A percentile compares a stretch with the other conserved stretches of the same genome.
Evolutionary conservation across 805 yeast genomes (phyloP).

Genomic region (Starmerella tilneyi): DNA sequence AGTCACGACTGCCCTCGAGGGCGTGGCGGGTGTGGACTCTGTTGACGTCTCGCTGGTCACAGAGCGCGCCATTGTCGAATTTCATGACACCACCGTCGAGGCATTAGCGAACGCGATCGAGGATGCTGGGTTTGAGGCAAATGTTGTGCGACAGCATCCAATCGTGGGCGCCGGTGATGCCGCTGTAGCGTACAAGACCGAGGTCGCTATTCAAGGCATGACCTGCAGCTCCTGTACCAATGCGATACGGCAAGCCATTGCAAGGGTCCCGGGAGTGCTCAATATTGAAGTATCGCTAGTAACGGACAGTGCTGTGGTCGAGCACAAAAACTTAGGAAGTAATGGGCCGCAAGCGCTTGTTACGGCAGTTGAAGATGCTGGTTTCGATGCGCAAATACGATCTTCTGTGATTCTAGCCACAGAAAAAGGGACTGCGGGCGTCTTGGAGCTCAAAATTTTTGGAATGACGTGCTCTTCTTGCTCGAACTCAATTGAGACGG

Average conservation of each 20-base stretch:
- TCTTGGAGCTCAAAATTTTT: slow-evolving; percentile 32
- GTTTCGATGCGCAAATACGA: slow-evolving; percentile 45
- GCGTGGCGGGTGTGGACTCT: slow-evolving; percentile 41
- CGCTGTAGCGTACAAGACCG: slow-evolving; percentile 6
- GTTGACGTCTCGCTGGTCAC: slow-evolving; percentile 66
- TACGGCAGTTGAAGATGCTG: slow-evolving; percentile 61
- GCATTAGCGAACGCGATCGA: slow-evolving; percentile 49
- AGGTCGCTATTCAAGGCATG: slow-evolving; percentile 55
- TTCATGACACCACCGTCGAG: slow-evolving; percentile 34
- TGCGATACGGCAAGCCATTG: slow-evolving; percentile 49
- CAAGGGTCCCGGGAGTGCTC: slow-evolving; percentile 41
- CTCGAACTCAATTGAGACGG: slow-evolving; percentile 40
- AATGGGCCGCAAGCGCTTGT: slow-evolving; percentile 32
- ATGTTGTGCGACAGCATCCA: slow-evolving; percentile 6
- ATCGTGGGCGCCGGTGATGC: background rate
- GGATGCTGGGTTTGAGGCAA: slow-evolving; percentile 63
- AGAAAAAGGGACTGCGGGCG: background rate
- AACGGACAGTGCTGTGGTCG: slow-evolving; percentile 60
- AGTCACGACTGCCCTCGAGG: slow-evolving; percentile 46
- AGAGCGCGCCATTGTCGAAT: slow-evolving; percentile 56
- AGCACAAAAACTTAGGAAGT: slow-evolving; percentile 35
- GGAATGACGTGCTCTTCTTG: slow-evolving; percentile 60
- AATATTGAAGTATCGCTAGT: slow-evolving; percentile 57
- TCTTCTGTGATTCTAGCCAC: background rate
- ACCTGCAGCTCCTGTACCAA: slow-evolving; percentile 82